Evolutionary conservation across 148 eudicot genomes (phyloP).

Genomic region (Silene latifolia): DNA sequence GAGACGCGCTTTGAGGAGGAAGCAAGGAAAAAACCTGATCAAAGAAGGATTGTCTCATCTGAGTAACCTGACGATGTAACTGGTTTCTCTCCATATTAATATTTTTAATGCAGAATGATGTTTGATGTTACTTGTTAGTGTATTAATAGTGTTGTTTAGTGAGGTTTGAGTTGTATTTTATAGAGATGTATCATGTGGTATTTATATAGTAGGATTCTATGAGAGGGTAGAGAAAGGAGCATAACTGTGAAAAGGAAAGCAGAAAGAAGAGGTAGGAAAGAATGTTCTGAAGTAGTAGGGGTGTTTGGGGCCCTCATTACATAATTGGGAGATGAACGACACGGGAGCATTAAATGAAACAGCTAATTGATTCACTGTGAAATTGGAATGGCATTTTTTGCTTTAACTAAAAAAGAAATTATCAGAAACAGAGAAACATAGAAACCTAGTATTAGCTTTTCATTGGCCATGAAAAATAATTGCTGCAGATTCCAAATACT

Average conservation of each 20-base stretch:
- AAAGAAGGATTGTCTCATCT: constrained; percentile 76
- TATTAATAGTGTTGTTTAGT: not conserved
- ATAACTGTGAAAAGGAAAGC: constrained; percentile 3
- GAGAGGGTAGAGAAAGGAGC: constrained; percentile 17
- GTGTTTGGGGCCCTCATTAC: constrained; percentile 23
- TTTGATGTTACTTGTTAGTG: not conserved
- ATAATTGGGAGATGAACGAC: constrained; percentile 29
- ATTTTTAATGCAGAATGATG: not conserved
- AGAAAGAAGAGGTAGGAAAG: constrained; percentile 7
- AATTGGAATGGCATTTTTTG: constrained; percentile 20
- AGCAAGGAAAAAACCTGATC: constrained; percentile 59
- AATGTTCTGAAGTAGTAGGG: constrained; percentile 37
- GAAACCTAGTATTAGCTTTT: not conserved
- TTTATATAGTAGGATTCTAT: constrained; percentile 31
- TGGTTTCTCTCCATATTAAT: constrained; percentile 56
- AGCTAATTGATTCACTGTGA: constrained; percentile 33
- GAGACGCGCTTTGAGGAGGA: not conserved
- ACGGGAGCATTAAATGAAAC: constrained; percentile 33
- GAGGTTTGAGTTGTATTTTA: constrained; percentile 8
- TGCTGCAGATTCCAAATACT: constrained; percentile 22
- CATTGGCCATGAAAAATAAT: constrained; percentile 9
- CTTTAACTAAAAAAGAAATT: constrained; percentile 5
- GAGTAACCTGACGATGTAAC: constrained; percentile 64
- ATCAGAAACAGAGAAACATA: constrained; percentile 12
- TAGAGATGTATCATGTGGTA: constrained; percentile 17